Evolutionary conservation across 2,329 filamentous ascomycete species (phyloP), one percentile per base, ranked within the genome.

Genomic region (Neophaeococcomyces aloes): DNA sequence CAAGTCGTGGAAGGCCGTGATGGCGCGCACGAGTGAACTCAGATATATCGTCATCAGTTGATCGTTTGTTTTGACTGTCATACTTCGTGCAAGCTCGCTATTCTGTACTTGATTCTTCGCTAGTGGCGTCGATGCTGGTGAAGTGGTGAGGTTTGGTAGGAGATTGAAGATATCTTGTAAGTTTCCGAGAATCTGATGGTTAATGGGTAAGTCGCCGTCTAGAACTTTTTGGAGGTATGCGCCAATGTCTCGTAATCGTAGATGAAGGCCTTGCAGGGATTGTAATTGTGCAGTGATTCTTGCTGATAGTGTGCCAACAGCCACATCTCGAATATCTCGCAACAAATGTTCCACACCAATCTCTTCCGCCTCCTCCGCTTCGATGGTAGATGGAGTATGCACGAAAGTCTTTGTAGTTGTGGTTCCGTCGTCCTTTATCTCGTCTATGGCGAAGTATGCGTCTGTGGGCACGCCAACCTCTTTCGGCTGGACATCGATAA

Each of bases 151-250:
- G 66, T 98, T 98, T 37, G 91, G 91, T 18, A 98, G 79, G 33
- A 98, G 80, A 67, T 98, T 98, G 75, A 98, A 98, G 49, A 96
- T 86, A 60, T 98, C 91, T 70, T 98, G 91, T n/a, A 98, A 80
- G 61, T 95, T 94, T 54, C 89, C 91, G 21, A 98, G 77, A 50
- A 98, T 96, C 45, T 87, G 86, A 62, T 98, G 91, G 69, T 98
- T 98, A 60, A 96, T 83, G 3, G 91, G 91, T 29, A 98, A 75
- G 57, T 94, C 81, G 55, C 84, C 83, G 61, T 94, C 86, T 46
- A 95, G 79, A 7, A 98, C 91, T 65, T 95, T 96, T 63, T 94
- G 85, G 21, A 98, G 78, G 65, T 98, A 98, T 56, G 83, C 77
- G 47, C 88, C 87, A 58, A 98, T 98, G 62, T 98, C 91, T 61